These are phyloP conservation scores for Domatiomyces catenatus DNA, from an alignment of 2,329 filamentous ascomycete genomes.

Conservation along the genomic window DNA sequence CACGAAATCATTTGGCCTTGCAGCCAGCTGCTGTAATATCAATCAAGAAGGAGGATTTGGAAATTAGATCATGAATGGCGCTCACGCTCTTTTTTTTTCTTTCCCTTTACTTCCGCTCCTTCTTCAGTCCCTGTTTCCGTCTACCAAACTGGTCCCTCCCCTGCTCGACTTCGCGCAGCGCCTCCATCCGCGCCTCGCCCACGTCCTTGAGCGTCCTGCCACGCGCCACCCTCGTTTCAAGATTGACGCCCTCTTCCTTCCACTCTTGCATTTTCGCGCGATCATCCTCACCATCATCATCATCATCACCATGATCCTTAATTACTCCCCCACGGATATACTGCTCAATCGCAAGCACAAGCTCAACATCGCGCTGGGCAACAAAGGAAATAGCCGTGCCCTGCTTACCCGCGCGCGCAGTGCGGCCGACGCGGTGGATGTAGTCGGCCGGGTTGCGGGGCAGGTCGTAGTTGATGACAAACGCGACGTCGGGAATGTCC, in stretches of 20 bases:
- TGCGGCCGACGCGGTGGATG: constrained; percentile 89
- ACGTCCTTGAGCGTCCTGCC: constrained; percentile 71
- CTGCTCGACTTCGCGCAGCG: constrained; percentile 79
- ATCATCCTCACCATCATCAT: background rate
- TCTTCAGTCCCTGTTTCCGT: constrained; percentile 32
- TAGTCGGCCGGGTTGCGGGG: constrained; percentile 95
- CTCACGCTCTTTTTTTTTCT: background rate
- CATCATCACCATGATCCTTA: constrained; percentile 46
- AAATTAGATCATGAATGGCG: too few relatives aligned
- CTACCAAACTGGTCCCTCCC: constrained; percentile 83
- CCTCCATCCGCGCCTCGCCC: constrained; percentile 89
- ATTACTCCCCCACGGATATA: constrained; percentile 50
- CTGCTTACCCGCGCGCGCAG: constrained; percentile 71
- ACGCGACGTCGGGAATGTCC: constrained; percentile 78
- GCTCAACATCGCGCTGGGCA: constrained; percentile 79
- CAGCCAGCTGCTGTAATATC: too few relatives aligned
- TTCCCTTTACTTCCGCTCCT: constrained; percentile 7
- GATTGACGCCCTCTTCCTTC: constrained; percentile 77
- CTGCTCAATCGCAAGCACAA: constrained; percentile 78
- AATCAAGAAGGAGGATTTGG: background rate
- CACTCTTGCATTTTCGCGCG: constrained; percentile 61
- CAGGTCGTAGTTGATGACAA: constrained; percentile 92
- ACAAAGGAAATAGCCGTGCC: constrained; percentile 79
- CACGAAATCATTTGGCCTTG: too few relatives aligned
- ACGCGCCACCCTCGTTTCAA: constrained; percentile 76